A percentile compares a stretch with the other conserved stretches of the same genome.
These are phyloP conservation scores for Boletus rex-veris DNA, from an alignment of 768 basidiomycete genomes.

Conservation along the genomic window DNA sequence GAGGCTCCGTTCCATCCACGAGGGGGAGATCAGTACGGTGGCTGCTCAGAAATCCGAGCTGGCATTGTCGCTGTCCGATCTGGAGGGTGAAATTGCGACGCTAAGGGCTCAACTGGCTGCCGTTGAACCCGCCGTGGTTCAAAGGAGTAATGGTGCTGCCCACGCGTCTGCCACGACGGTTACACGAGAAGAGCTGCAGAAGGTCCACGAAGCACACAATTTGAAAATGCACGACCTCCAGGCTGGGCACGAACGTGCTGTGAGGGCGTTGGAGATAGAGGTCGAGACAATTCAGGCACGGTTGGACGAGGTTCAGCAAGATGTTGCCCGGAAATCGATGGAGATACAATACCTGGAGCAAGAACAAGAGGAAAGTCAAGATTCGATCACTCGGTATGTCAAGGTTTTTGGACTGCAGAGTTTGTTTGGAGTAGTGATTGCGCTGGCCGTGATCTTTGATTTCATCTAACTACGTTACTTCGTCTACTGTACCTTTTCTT, in stretches of 20 bases:
- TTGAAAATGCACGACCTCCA: conserved; percentile 73
- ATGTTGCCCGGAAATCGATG: conserved; percentile 69
- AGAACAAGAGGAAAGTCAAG: conserved; percentile 73
- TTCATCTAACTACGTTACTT: conserved; percentile 39
- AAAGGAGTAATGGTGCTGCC: conserved; percentile 53
- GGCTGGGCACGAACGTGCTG: conserved; percentile 58
- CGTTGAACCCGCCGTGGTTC: conserved; percentile 43
- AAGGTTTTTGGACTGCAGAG: conserved; percentile 56
- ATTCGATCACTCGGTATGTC: conserved; percentile 77
- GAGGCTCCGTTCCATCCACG: conserved; percentile 55
- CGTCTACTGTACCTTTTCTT: conserved; percentile 20
- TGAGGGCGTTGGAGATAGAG: conserved; percentile 52
- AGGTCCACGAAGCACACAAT: conserved; percentile 81
- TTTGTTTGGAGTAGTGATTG: conserved; percentile 48
- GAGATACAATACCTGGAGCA: conserved; percentile 78
- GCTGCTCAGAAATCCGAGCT: conserved; percentile 62
- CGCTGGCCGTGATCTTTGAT: conserved; percentile 54
- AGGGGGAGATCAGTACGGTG: conserved; percentile 56
- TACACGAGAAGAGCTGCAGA: conserved; percentile 73
- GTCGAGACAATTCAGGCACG: conserved; percentile 50
- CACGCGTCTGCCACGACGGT: conserved; percentile 42
- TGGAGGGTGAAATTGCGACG: conserved; percentile 75
- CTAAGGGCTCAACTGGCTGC: conserved; percentile 51
- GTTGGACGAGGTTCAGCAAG: conserved; percentile 54
- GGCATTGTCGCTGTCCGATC: conserved; percentile 59